A percentile compares a stretch with the other conserved stretches of the same genome.
These are phyloP conservation scores for Mucor saturninus DNA, from an alignment of 371 early-diverging fungal genomes.

Conservation along the genomic window DNA sequence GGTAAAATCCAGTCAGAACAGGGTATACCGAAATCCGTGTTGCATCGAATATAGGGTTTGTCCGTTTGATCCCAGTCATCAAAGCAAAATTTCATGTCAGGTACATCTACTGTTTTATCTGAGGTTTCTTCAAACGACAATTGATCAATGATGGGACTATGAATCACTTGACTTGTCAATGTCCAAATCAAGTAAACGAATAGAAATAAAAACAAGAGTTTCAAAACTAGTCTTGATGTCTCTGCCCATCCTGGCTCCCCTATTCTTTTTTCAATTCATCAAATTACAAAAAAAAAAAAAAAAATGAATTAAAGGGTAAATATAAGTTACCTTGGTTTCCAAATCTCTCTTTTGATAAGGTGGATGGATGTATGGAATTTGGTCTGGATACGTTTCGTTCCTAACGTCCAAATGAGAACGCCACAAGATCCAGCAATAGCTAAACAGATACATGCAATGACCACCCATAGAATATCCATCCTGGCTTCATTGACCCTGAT, in stretches of 20 bases:
- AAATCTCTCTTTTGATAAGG: slow-evolving; percentile 9
- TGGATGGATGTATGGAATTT: background rate
- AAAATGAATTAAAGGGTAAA: background rate
- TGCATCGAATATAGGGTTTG: slow-evolving; percentile 16
- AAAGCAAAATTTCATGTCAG: slow-evolving; percentile 34
- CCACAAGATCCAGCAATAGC: background rate
- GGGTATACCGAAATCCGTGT: slow-evolving; percentile 25
- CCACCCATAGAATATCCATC: slow-evolving; percentile 10
- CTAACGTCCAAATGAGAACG: slow-evolving; percentile 7
- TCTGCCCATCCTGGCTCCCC: slow-evolving; percentile 36
- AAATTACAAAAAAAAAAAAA: background rate
- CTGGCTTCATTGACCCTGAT: no score
- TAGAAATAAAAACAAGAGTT: slow-evolving; percentile 19
- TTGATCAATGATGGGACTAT: slow-evolving; percentile 24
- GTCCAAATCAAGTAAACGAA: slow-evolving; percentile 24
- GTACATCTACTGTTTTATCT: slow-evolving; percentile 10
- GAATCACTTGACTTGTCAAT: slow-evolving; percentile 19
- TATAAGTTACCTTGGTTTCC: slow-evolving; percentile 21
- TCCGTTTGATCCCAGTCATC: slow-evolving; percentile 11
- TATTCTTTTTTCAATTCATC: slow-evolving; percentile 5
- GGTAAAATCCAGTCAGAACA: slow-evolving; percentile 17
- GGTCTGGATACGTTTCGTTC: background rate
- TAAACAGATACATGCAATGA: slow-evolving; percentile 1
- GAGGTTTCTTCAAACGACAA: slow-evolving; percentile 4
- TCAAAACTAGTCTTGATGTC: slow-evolving; percentile 18